Percentiles rank a stretch among this genome's conserved stretches.
Conservation (phyloP, 1,284 basidiomycete species). For the Leccinum fallax region DNA sequence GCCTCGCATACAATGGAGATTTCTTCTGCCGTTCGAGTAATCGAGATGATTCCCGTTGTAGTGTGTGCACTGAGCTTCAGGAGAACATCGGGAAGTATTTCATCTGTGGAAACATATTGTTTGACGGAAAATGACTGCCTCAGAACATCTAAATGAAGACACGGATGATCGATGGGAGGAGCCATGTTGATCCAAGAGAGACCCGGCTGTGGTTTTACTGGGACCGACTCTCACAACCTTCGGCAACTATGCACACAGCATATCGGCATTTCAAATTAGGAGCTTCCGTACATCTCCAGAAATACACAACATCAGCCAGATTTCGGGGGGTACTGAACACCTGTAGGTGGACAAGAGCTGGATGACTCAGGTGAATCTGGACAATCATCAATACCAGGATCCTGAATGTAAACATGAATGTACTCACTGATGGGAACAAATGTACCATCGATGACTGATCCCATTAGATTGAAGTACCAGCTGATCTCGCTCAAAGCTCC, state of each 20-base stretch:
- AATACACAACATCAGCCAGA: conserved; percentile 32
- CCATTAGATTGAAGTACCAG: conserved; percentile 71
- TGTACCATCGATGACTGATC: conserved; percentile 64
- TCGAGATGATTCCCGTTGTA: conserved; percentile 49
- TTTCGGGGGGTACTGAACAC: conserved; percentile 70
- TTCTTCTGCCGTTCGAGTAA: conserved; percentile 63
- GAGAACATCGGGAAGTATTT: conserved; percentile 35
- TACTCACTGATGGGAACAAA: conserved; percentile 61
- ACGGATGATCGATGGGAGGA: conserved; percentile 47
- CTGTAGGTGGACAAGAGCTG: conserved; percentile 50
- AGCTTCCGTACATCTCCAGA: neutral
- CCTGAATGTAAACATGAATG: neutral
- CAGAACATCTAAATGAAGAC: conserved; percentile 55
- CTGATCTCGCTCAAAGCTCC: conserved; percentile 53
- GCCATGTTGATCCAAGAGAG: conserved; percentile 43
- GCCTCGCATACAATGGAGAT: conserved; percentile 58
- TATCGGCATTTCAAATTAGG: neutral
- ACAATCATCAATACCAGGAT: conserved; percentile 9
- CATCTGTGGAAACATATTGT: conserved; percentile 37
- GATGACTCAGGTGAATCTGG: conserved; percentile 53
- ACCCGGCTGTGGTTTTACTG: neutral
- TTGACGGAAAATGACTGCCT: conserved; percentile 62
- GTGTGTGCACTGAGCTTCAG: conserved; percentile 26
- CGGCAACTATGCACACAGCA: neutral
- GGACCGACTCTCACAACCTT: neutral